Evolutionary conservation across 257 asterid species (phyloP), one percentile per base, ranked within the genome.

Genomic region (Datura wrightii): DNA sequence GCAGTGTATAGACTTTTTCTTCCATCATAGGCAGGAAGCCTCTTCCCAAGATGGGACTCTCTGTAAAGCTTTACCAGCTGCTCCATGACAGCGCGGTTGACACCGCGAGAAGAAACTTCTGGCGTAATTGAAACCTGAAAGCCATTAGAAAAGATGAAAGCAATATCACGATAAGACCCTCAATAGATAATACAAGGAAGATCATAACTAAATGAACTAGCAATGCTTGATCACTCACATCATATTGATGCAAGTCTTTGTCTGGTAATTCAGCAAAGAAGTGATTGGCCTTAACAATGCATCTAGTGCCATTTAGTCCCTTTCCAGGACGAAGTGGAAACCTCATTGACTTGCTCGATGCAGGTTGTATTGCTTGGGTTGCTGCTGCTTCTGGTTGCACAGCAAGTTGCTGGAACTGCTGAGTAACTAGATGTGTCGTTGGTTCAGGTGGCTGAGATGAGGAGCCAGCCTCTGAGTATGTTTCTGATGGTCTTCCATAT

Each of bases 1-100:
- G 98, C 99, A 58, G 99, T 96, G 90, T 96, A 96, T 16, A 96
- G 91, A 82, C 98, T 94, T 90, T 96, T 96, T 83, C 99, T 90
- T 48, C 99, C 98, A 85, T 96, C 99, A 90, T 96, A 96, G 31
- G 96, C 99, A 56, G 99, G 99, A 52, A 96, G 97, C 87, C 99
- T 91, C 86, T 52, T 91, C 62, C 94, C 99, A 50, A 96, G 90
- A 88, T 94, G 97, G 71, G 99, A 92, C 53, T 96, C 97, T 83
- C 82, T 90, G 79, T 96, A 93, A 1, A 89, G 87, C 53, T 59
- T 92, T 72, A 96, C 98, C 63, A 96, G 79, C 84, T 94, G 97
- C 80, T 53, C 92, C 94, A 96, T 96, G 66, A 96, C 99, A 86
- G 98, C 97, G 2, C 99, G 94, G 87, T 94, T 96, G 52, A 91